phyloP scores from a whole-genome alignment of 73 alveolate species.

The Uronychia setigera region DNA sequence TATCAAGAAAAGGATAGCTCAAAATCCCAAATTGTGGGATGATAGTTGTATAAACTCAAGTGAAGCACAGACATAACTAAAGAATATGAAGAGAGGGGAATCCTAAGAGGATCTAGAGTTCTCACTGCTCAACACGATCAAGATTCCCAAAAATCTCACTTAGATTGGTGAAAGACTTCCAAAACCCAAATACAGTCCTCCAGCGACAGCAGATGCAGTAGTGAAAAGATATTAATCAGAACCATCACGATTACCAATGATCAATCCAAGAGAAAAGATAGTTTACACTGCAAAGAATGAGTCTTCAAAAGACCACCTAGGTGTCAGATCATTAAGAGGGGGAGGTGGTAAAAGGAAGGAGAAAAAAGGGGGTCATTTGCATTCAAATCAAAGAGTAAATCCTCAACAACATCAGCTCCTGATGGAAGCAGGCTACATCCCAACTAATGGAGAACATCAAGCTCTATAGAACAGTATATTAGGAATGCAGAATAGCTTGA shows the following conservation, averaged over 20 bases:
- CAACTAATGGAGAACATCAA: background rate
- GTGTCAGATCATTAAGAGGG: background rate
- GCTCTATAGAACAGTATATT: background rate
- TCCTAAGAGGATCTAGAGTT: background rate
- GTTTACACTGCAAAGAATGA: background rate
- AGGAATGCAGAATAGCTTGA: background rate
- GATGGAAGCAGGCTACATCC: background rate
- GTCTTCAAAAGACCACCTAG: no score
- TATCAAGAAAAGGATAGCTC: background rate
- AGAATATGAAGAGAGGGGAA: background rate
- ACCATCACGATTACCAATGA: background rate
- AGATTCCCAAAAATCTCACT: background rate
- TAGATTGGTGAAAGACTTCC: background rate
- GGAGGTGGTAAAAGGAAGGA: background rate
- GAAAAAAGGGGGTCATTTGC: background rate
- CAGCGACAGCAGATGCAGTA: conserved; percentile 1
- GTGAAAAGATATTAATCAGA: background rate
- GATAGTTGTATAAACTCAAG: background rate
- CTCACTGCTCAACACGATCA: background rate
- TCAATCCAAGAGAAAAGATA: background rate
- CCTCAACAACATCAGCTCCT: background rate
- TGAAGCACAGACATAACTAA: background rate
- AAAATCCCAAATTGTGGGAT: background rate
- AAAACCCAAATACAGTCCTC: background rate
- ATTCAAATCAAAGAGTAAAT: background rate